phyloP scores from a whole-genome alignment of 805 yeast species.

The Suhomyces faveliae region DNA sequence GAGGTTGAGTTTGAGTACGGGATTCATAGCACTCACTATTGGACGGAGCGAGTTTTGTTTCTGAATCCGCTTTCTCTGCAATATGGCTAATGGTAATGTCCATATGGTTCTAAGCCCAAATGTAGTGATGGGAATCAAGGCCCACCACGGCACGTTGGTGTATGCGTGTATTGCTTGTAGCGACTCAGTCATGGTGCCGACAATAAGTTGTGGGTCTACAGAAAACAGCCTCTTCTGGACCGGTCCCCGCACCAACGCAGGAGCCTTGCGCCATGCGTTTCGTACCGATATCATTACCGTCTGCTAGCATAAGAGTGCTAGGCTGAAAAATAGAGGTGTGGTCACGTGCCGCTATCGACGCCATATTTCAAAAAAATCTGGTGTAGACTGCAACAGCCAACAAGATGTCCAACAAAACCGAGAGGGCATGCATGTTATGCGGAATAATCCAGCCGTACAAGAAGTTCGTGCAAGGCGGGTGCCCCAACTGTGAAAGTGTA shows the following conservation, averaged over 20 bases:
- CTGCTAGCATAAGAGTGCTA: neutral
- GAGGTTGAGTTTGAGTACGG: conserved; percentile 61
- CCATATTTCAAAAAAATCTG: neutral
- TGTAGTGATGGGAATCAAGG: conserved; percentile 72
- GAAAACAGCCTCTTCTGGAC: conserved; percentile 15
- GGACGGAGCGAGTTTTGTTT: conserved; percentile 74
- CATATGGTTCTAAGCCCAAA: conserved; percentile 59
- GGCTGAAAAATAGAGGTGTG: neutral
- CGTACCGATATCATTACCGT: neutral
- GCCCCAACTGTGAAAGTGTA: conserved; percentile 94
- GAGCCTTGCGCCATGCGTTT: neutral
- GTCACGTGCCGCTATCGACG: neutral
- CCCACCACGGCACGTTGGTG: conserved; percentile 81
- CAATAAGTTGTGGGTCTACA: conserved; percentile 31
- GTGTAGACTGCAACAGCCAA: neutral
- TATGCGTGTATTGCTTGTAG: conserved; percentile 50
- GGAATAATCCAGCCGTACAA: conserved; percentile 82
- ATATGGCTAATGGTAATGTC: conserved; percentile 76
- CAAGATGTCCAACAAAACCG: conserved; percentile 56
- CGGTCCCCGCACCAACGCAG: neutral
- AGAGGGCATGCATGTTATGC: conserved; percentile 96
- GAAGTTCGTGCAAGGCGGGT: conserved; percentile 76
- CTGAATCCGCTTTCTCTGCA: conserved; percentile 66
- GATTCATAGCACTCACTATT: conserved; percentile 68
- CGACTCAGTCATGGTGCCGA: conserved; percentile 33